Conservation (phyloP, 2,329 filamentous ascomycete species). For the Epichloe sylvatica region DNA sequence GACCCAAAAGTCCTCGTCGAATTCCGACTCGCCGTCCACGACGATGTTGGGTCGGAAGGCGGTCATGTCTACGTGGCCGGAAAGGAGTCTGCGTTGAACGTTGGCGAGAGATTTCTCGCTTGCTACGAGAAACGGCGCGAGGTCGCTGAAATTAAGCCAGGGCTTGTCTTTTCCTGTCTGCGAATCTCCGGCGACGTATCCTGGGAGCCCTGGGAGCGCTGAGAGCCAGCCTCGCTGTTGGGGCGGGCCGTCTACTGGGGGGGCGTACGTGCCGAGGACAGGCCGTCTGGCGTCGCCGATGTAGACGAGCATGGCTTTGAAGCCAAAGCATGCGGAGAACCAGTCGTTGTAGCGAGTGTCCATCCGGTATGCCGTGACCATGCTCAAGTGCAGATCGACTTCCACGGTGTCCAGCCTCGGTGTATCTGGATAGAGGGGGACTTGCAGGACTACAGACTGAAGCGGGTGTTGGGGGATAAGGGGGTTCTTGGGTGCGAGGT, state of each 20-base stretch:
- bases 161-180: constrained; percentile 20
- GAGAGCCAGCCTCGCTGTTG: constrained; percentile 22
- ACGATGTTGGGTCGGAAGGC: constrained; percentile 66
- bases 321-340: constrained; percentile 55
- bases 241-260: constrained; percentile 12
- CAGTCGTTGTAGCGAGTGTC: constrained; percentile 44
- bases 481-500: constrained; percentile 25
- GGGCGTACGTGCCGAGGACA: constrained; percentile 44
- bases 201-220: constrained; percentile 18
- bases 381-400: constrained; percentile 46
- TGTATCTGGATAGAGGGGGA: constrained; percentile 43
- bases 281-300: constrained; percentile 46
- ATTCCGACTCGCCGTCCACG: constrained; percentile 44
- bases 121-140: constrained; percentile 60
- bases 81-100: constrained; percentile 43
- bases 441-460: constrained; percentile 28
- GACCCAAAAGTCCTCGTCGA: constrained; percentile 61
- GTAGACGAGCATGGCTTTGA: constrained; percentile 46
- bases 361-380: constrained; percentile 49
- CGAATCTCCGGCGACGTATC: constrained; percentile 15
- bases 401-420: constrained; percentile 31
- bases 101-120: constrained; percentile 56
- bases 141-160: constrained; percentile 58
- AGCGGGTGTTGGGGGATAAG: constrained; percentile 24
- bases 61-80: constrained; percentile 42